A percentile compares a stretch with the other conserved stretches of the same genome.
Conservation (phyloP, 208 protist species). For the Entamoeba nuttalli region DNA sequence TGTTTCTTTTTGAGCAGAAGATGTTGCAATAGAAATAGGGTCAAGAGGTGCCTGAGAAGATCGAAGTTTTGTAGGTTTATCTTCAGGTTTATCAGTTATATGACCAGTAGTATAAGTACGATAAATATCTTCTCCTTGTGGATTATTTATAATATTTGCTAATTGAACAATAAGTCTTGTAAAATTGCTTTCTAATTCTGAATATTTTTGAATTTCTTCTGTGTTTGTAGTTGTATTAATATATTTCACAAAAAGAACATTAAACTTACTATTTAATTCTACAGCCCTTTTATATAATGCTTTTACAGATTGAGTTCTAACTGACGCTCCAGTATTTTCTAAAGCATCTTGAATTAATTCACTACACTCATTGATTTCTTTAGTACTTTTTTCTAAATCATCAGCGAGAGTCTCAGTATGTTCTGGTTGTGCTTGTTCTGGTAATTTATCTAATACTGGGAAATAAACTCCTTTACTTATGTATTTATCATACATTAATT, state of each 20-base stretch:
- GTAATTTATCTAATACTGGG: background rate
- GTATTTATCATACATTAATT: background rate
- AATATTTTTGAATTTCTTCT: background rate
- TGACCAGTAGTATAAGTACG: background rate
- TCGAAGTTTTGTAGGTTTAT: background rate
- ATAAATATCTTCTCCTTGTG: background rate
- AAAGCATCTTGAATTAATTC: background rate
- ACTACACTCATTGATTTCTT: background rate
- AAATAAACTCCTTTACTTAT: background rate
- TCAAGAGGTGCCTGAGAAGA: too few relatives aligned
- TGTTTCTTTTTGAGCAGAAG: background rate
- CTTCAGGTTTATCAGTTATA: background rate
- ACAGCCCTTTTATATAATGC: background rate
- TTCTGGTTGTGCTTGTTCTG: background rate
- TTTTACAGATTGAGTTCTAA: background rate
- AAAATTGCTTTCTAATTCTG: background rate
- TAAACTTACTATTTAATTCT: background rate
- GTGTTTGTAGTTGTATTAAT: background rate
- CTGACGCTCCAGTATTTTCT: background rate
- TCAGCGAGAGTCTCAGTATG: background rate
- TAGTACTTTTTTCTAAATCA: background rate
- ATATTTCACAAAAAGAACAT: background rate
- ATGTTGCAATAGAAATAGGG: background rate
- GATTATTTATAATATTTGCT: background rate
- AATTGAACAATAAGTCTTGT: background rate